phyloP scores from a whole-genome alignment of 495 filamentous ascomycete genomes.

The Neurospora sp. region DNA sequence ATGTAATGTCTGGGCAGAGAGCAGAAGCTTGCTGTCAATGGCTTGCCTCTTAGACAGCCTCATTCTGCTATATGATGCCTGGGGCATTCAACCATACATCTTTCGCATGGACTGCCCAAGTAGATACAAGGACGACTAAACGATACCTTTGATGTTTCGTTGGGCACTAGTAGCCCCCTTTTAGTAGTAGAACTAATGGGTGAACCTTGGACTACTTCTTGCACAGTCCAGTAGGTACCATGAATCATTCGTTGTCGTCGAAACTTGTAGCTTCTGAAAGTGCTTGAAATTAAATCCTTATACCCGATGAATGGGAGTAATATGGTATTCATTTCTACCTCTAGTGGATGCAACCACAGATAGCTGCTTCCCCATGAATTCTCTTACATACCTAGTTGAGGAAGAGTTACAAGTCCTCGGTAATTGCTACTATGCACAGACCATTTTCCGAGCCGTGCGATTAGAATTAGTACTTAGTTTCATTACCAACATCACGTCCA shows the following conservation, averaged over 20 bases:
- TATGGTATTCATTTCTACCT: background rate
- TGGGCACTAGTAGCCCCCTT: background rate
- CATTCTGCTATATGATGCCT: background rate
- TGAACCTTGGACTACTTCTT: background rate
- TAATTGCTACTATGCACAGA: background rate
- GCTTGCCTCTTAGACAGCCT: background rate
- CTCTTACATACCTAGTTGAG: background rate
- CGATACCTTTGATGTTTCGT: background rate
- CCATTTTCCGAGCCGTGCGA: background rate
- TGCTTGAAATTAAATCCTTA: background rate
- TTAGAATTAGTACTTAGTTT: background rate
- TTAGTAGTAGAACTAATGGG: background rate
- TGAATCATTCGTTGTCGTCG: background rate
- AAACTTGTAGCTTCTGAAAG: background rate
- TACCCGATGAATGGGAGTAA: background rate
- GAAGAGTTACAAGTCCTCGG: background rate
- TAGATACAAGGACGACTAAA: background rate
- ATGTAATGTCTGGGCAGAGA: background rate
- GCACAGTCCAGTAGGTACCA: background rate
- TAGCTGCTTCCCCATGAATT: background rate
- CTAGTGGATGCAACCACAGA: background rate
- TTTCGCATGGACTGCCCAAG: background rate
- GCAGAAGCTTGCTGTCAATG: background rate
- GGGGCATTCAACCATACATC: background rate
- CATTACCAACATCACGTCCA: background rate